Evolutionary conservation across 140 eudicot species (phyloP).

Genomic region (Bidens hawaiensis): DNA sequence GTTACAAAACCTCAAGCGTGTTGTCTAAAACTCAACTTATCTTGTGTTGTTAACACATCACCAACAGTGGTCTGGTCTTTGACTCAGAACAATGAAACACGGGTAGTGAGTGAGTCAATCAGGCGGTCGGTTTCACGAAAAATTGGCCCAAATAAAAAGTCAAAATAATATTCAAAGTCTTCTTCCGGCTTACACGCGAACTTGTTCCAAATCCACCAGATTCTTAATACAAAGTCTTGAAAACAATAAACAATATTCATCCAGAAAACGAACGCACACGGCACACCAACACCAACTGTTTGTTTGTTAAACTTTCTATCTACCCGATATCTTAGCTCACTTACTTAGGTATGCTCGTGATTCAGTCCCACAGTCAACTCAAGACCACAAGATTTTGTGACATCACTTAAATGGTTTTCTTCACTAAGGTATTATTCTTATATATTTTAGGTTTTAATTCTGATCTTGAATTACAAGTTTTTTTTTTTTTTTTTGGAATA

Average conservation of each 20-base stretch:
- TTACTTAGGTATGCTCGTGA: constrained; percentile 21
- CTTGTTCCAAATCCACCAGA: constrained; percentile 7
- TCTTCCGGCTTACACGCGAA: constrained; percentile 20
- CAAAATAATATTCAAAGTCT: constrained; percentile 19
- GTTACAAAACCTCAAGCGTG: constrained; percentile 5
- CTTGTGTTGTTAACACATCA: not conserved
- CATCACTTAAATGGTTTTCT: constrained; percentile 23
- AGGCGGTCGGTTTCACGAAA: constrained; percentile 13
- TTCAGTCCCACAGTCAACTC: constrained; percentile 1
- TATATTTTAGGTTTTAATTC: not conserved
- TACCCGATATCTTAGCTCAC: constrained; percentile 24
- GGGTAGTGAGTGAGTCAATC: no score
- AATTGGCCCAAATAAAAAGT: constrained; percentile 12
- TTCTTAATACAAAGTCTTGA: not conserved
- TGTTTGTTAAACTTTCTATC: constrained; percentile 17
- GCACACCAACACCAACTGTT: constrained; percentile 24
- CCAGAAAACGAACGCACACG: constrained; percentile 1
- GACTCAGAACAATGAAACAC: constrained; percentile 22
- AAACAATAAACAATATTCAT: not conserved
- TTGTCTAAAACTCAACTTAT: not conserved
- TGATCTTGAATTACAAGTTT: not conserved
- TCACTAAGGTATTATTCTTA: constrained; percentile 21
- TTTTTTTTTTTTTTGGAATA: not conserved
- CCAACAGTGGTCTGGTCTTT: not conserved
- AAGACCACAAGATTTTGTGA: constrained; percentile 20